These are phyloP conservation scores for Zygosaccharomyces kombuchaensis DNA, from an alignment of 805 yeast genomes.

Conservation along the genomic window DNA sequence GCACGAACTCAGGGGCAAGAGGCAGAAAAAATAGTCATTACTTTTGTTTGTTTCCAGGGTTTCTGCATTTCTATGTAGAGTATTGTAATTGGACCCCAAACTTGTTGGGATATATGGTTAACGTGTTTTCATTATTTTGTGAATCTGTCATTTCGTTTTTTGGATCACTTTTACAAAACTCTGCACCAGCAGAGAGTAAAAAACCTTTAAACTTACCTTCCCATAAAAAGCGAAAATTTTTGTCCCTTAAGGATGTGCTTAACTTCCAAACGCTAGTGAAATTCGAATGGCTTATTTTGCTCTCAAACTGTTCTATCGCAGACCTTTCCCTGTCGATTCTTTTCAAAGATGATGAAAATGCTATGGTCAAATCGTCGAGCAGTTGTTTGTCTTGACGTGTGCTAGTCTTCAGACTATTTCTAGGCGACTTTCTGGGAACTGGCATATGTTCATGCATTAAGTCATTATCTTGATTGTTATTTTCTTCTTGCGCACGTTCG, in stretches of 20 bases:
- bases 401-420: constrained; percentile 14
- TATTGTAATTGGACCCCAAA: constrained; percentile 34
- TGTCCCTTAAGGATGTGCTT: constrained; percentile 63
- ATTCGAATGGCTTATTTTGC: constrained; percentile 46
- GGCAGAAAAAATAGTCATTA: constrained; percentile 25
- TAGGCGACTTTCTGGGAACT: constrained; percentile 6
- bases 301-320: constrained; percentile 50
- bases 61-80: constrained; percentile 16
- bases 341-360: constrained; percentile 32
- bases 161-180: constrained; percentile 33
- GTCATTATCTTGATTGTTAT: constrained; percentile 9
- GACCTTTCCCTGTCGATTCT: constrained; percentile 35
- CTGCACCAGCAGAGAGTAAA: constrained; percentile 69
- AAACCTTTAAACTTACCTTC: constrained; percentile 83
- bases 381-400: constrained; percentile 21
- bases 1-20: constrained; percentile 38
- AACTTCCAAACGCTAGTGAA: constrained; percentile 70
- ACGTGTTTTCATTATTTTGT: background rate
- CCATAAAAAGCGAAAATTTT: constrained; percentile 67
- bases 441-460: constrained; percentile 19
- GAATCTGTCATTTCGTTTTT: constrained; percentile 36
- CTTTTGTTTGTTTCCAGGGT: background rate
- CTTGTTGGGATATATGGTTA: constrained; percentile 18
- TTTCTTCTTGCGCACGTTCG: constrained; percentile 7
- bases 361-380: constrained; percentile 27